A percentile compares a stretch with the other conserved stretches of the same genome.
These are phyloP conservation scores for Paramecium octaurelia DNA, from an alignment of 73 alveolate genomes.

Conservation along the genomic window DNA sequence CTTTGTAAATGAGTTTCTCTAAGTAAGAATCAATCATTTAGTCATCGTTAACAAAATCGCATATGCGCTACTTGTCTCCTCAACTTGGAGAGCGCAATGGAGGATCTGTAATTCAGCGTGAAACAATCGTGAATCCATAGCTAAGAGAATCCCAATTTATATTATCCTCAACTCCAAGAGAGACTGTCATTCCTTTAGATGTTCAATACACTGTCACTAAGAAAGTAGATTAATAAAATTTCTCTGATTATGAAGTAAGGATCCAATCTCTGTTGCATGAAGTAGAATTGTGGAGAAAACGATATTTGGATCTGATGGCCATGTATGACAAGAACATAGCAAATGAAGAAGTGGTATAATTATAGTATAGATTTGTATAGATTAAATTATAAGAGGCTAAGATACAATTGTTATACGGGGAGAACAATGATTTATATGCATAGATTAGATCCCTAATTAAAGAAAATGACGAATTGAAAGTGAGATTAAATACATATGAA, in stretches of 20 bases:
- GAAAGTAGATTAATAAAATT: neutral
- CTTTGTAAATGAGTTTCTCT: neutral
- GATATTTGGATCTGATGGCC: slow-evolving; percentile 40
- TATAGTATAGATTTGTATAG: neutral
- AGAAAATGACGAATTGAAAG: neutral
- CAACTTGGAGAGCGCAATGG: neutral
- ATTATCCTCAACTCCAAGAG: neutral
- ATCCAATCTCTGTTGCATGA: slow-evolving; percentile 8
- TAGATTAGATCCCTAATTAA: neutral
- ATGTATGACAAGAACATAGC: slow-evolving; percentile 10
- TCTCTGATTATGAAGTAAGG: slow-evolving; percentile 40
- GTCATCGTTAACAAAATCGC: neutral
- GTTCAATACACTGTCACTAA: slow-evolving; percentile 19
- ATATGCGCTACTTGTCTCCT: neutral
- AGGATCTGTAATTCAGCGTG: neutral
- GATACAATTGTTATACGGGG: neutral
- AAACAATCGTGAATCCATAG: neutral
- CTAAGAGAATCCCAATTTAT: neutral
- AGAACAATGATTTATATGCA: neutral
- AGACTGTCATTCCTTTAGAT: slow-evolving; percentile 32
- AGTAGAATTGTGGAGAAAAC: slow-evolving; percentile 45
- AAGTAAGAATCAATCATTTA: neutral
- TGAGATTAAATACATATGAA: neutral
- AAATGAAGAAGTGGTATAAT: slow-evolving; percentile 1
- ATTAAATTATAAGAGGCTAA: neutral